Conservation (phyloP, 2,329 filamentous ascomycete genomes). For the Emergomyces africanus region DNA sequence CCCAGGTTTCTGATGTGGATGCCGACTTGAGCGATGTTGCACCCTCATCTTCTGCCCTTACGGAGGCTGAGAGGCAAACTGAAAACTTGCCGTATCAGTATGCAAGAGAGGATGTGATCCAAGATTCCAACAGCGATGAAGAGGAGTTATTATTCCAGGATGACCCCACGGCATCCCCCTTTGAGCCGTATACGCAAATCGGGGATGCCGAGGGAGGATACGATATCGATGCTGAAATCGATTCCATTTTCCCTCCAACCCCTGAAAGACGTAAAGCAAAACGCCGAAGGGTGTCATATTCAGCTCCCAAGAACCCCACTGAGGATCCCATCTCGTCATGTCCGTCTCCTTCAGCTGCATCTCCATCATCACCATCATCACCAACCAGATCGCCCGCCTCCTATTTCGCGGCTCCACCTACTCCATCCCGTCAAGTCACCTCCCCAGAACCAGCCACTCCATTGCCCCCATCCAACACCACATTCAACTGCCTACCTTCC, state of each 20-base stretch:
- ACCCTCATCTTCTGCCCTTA: neutral
- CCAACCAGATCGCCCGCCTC: conserved; percentile 6
- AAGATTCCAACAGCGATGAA: conserved; percentile 4
- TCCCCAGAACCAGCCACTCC: conserved; percentile 1
- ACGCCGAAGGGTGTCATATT: conserved; percentile 19
- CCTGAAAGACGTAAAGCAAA: conserved; percentile 16
- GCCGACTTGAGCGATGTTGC: neutral
- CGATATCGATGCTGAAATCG: conserved; percentile 15
- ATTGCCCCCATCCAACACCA: conserved; percentile 7
- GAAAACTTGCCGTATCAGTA: neutral
- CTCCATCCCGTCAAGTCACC: neutral
- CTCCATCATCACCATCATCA: neutral
- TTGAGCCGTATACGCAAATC: neutral
- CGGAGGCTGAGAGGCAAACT: neutral
- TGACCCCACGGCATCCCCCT: neutral
- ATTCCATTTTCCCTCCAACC: conserved; percentile 20
- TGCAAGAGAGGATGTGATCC: neutral
- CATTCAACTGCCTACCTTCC: neutral
- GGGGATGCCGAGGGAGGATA: neutral
- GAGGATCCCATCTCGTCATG: conserved; percentile 14
- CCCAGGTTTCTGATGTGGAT: conserved; percentile 1
- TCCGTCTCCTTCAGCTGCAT: neutral
- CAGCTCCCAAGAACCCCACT: conserved; percentile 2
- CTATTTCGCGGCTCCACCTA: conserved; percentile 2
- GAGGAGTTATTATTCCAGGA: neutral